Percentiles rank a stretch among this genome's conserved stretches.
phyloP scores from a whole-genome alignment of 2,329 filamentous ascomycete species.

The Curvularia sp. region DNA sequence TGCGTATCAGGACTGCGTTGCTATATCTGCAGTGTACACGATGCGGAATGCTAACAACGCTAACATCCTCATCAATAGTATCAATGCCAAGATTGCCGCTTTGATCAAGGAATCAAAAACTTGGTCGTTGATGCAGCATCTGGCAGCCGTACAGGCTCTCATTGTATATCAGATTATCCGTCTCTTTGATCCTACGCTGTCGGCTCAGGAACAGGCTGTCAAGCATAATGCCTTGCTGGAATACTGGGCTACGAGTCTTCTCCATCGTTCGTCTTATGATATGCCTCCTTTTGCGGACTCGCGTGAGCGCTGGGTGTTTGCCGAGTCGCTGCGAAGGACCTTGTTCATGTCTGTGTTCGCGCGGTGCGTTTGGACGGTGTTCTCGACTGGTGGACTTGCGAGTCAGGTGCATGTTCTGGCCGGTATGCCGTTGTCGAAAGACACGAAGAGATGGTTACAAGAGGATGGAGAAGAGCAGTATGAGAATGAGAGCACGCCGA shows the following conservation, averaged over 20 bases:
- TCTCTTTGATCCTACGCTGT: constrained; percentile 35
- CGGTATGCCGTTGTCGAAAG: constrained; percentile 1
- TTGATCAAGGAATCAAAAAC: constrained; percentile 20
- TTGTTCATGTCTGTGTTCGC: constrained; percentile 39
- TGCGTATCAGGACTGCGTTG: constrained; percentile 37
- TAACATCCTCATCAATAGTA: constrained; percentile 26
- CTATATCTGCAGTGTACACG: constrained; percentile 35
- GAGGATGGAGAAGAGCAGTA: not conserved
- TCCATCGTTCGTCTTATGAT: constrained; percentile 37
- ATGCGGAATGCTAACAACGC: constrained; percentile 31
- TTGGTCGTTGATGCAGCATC: constrained; percentile 37
- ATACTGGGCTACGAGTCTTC: constrained; percentile 37
- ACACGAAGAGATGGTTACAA: not conserved
- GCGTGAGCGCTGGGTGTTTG: constrained; percentile 33
- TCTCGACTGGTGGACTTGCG: constrained; percentile 31
- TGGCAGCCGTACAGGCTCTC: constrained; percentile 44
- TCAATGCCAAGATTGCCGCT: constrained; percentile 30
- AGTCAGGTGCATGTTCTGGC: constrained; percentile 11
- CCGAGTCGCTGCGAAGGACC: constrained; percentile 40
- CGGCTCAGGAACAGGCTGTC: constrained; percentile 22
- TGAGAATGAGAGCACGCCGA: constrained; percentile 2
- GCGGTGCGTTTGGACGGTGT: constrained; percentile 32
- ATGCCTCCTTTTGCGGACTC: constrained; percentile 14
- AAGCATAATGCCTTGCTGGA: constrained; percentile 35
- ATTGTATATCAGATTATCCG: constrained; percentile 43